Evolutionary conservation across 306 rosid genomes (phyloP), one percentile per base, ranked within the genome.

Genomic region (Morella rubra): DNA sequence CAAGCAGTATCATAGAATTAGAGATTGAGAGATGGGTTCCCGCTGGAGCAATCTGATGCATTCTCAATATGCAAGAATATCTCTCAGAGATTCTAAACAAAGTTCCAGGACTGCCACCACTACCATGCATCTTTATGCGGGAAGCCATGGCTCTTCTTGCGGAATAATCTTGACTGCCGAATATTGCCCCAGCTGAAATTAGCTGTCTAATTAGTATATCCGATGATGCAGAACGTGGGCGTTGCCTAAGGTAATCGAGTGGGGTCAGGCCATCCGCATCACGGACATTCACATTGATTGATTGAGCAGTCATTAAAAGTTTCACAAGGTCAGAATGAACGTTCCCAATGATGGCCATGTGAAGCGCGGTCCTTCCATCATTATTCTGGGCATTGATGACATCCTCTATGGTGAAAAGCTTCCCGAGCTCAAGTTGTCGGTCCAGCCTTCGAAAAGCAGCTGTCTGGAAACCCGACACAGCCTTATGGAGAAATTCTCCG

Each of bases 401-500:
- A 65, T 86, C 86, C 47, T 85, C 85, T 9, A 87, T 78, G 72
- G 82, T 86, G 51, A 86, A 86, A 27, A 68, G 81, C 44, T 81
- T 83, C 69, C 89, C 82, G 53, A 95, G 99, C 51, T 86, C 88
- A n/a, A 95, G 88, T 45, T 92, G 99, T n/a, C 89, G 68, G 89
- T 95, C 99, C 49, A 90, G 65, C 79, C 97, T 87, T 59, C 86
- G 89, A 72, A 95, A 95, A 0, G 91, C 92, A 12, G 85, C 85
- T 18, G 89, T 84, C 76, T 89, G 97, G 69, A 92, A 95, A 62
- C 97, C 99, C 45, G 99, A 85, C 41, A 95, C 89, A 15, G 95
- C 97, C 84, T 89, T 92, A 54, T 95, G 99, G 73, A 95, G 89
- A 81, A 89, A 95, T 82, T 92, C 99, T 61, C 99, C 99, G 1